phyloP scores from a whole-genome alignment of 169 alveolate genomes.

The Babesia divergens region DNA sequence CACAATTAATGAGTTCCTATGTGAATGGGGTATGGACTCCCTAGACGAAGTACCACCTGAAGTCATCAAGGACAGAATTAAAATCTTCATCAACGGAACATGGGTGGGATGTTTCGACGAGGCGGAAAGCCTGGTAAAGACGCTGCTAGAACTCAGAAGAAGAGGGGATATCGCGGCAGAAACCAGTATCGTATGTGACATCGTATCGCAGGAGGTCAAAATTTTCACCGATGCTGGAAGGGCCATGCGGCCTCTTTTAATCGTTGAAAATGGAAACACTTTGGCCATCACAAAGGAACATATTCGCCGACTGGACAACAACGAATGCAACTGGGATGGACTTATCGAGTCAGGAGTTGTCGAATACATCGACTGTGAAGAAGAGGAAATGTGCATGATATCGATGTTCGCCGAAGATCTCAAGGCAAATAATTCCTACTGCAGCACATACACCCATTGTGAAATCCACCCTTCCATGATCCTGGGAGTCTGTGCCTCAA shows the following conservation, averaged over 20 bases:
- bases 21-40: conserved; percentile 88
- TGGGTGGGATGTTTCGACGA: conserved; percentile 95
- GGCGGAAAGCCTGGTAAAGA: conserved; percentile 87
- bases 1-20: conserved; percentile 83
- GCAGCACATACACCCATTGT: conserved; percentile 97
- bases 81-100: conserved; percentile 93
- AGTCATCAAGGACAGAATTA: conserved; percentile 88
- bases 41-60: conserved; percentile 84
- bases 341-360: conserved; percentile 91
- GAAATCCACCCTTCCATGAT: conserved; percentile 99
- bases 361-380: conserved; percentile 99
- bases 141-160: conserved; percentile 87
- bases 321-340: conserved; percentile 79
- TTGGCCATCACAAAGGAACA: conserved; percentile 82
- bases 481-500: conserved; percentile 99
- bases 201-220: conserved; percentile 88
- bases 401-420: conserved; percentile 97
- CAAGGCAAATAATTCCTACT: conserved; percentile 75
- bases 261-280: conserved; percentile 88
- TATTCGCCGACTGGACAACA: conserved; percentile 68
- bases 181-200: conserved; percentile 94
- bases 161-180: conserved; percentile 90
- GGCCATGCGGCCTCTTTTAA: conserved; percentile 96
- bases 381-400: conserved; percentile 99
- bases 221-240: conserved; percentile 98